Base-by-base conservation (phyloP, 768 basidiomycete species). In the Artomyces pyxidatus region DNA sequence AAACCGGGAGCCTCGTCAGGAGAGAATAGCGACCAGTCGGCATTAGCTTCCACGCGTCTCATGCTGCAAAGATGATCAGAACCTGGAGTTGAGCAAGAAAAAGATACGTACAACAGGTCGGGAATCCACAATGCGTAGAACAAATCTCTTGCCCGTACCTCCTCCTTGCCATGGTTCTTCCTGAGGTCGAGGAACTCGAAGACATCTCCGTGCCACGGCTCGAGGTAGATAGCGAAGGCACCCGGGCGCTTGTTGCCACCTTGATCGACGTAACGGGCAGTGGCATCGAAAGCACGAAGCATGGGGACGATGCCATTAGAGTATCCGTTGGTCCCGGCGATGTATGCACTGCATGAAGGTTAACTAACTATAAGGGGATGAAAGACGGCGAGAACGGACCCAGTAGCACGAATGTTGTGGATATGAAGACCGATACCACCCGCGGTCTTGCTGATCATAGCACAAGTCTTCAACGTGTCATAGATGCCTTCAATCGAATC, bases 401-500 rank as follows among this genome's bases (percentile, higher is more conserved):
- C 90, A 38, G 89, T 97, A 11, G 95, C 93, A 47, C 96, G 86
- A 58, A 99, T 97, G 66, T 86, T 88, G 71, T 97, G 93, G 55
- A 99, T 96, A 67, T 76, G 90, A 53, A 99, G 70, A 45, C 96
- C 96, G 63, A 98, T 97, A 46, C 96, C 96, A 59, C 96, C 96
- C 22, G 96, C 96, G 5, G 93, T 96, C 75, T 99, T 98, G 63
- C 92, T 95, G 66, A 99, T 99, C 88, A 97, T 89, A 4, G 96
- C 96, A 62, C 96, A 98, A 53, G 80, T 89, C 75, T 97, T 98
- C 58, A 99, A 75, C 1, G 96, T 98, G 59, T 98, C 95, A 65
- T 98, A 99, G 68, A 99, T 98, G 17, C 96, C 96, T 58, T 99
- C 96, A 50, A 98, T 98, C 3, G 91, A 95, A 66, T 98, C 96